Evolutionary conservation across 2,329 filamentous ascomycete genomes (phyloP).

Genomic region (Fusarium burgessii): DNA sequence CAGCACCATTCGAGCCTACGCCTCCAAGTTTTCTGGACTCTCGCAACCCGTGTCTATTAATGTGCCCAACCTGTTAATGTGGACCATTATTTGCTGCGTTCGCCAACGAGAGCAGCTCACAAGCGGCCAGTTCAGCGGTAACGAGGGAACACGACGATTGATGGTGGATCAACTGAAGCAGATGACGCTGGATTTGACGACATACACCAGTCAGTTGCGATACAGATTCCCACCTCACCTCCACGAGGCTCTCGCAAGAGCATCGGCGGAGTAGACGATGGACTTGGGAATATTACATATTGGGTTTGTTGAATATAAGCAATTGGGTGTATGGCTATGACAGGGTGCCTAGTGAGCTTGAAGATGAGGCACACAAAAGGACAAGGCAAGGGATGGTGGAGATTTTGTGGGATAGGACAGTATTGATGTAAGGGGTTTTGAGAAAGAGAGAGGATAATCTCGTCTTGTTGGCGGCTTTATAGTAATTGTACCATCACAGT

Average conservation of each 20-base stretch:
- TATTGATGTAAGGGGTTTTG: conserved; percentile 2
- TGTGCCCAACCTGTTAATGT: conserved; percentile 90
- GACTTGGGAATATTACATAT: background rate
- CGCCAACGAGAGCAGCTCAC: conserved; percentile 79
- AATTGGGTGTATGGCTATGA: conserved; percentile 19
- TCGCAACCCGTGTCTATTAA: conserved; percentile 87
- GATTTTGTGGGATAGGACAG: conserved; percentile 6
- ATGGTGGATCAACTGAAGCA: conserved; percentile 79
- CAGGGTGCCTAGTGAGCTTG: background rate
- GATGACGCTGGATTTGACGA: conserved; percentile 89
- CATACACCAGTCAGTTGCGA: conserved; percentile 91
- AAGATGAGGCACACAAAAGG: conserved; percentile 14
- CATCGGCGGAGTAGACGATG: conserved; percentile 70
- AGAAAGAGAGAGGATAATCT: conserved; percentile 1
- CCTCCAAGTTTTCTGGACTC: conserved; percentile 82
- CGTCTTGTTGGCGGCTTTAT: conserved; percentile 9
- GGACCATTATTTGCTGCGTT: conserved; percentile 90
- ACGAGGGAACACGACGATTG: conserved; percentile 71
- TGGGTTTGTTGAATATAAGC: conserved; percentile 29
- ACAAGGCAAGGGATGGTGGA: conserved; percentile 10
- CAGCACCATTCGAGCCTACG: conserved; percentile 80
- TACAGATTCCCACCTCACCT: conserved; percentile 90
- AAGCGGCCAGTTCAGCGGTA: conserved; percentile 79
- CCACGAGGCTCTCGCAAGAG: conserved; percentile 88
- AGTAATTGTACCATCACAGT: conserved; percentile 34